These are phyloP conservation scores for Isoetes engelmannii DNA, from an alignment of 83 land plant genomes.

Conservation along the genomic window DNA sequence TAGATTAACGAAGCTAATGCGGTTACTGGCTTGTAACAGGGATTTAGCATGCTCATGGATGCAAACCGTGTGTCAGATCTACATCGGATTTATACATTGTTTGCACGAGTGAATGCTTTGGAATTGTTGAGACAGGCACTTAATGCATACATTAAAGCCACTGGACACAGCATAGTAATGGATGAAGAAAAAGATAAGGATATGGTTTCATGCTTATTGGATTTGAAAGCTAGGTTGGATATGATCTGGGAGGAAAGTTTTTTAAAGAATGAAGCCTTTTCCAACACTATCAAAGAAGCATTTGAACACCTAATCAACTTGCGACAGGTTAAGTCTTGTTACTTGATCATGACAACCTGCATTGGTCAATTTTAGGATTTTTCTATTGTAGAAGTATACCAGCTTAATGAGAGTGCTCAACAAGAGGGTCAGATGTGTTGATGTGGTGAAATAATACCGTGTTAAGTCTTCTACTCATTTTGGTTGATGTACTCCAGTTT, in stretches of 20 bases:
- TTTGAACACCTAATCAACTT: slow-evolving; percentile 97
- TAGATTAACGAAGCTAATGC: not conserved
- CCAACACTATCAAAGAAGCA: slow-evolving; percentile 89
- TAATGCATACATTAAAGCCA: slow-evolving; percentile 68
- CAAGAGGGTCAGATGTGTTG: too few relatives aligned
- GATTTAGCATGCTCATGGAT: slow-evolving; percentile 87
- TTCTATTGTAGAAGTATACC: too few relatives aligned
- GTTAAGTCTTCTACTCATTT: too few relatives aligned
- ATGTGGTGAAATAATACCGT: too few relatives aligned
- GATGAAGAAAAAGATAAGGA: slow-evolving; percentile 99
- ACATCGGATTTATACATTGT: slow-evolving; percentile 69
- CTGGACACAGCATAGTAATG: slow-evolving; percentile 86
- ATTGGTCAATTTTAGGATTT: too few relatives aligned
- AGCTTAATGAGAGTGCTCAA: too few relatives aligned
- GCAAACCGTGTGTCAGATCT: slow-evolving; percentile 80
- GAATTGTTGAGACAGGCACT: slow-evolving; percentile 74
- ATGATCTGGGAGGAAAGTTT: slow-evolving; percentile 93
- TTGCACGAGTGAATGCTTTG: slow-evolving; percentile 76
- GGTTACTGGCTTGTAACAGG: slow-evolving; percentile 36
- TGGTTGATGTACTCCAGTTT: too few relatives aligned
- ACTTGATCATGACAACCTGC: too few relatives aligned
- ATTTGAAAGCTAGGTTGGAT: slow-evolving; percentile 90
- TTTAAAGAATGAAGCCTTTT: slow-evolving; percentile 75
- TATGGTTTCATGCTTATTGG: slow-evolving; percentile 76
- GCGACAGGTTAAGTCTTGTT: slow-evolving; percentile 60